Percentiles rank a stretch among this genome's conserved stretches.
phyloP scores from a whole-genome alignment of 2,329 filamentous ascomycete genomes.

The Penicillium sp. region DNA sequence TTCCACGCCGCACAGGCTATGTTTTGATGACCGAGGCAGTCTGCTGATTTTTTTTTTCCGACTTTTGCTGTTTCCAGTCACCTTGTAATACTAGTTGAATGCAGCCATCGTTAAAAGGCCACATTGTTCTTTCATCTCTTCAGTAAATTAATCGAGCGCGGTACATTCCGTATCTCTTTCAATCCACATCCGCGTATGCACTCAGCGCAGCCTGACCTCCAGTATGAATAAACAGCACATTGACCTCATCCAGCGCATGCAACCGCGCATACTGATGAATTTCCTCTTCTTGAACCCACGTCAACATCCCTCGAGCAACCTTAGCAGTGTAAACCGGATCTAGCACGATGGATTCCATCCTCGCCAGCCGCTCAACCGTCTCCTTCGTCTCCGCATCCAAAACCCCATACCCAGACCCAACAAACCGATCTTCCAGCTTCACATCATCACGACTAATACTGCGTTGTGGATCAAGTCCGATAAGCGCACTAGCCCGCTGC shows the following conservation, averaged over 20 bases:
- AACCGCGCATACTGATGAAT: conserved; percentile 15
- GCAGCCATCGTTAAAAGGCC: conserved; percentile 16
- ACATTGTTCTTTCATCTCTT: background rate
- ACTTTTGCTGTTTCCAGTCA: conserved; percentile 20
- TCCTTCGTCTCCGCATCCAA: conserved; percentile 31
- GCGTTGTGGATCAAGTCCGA: conserved; percentile 32
- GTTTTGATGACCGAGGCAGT: conserved; percentile 26
- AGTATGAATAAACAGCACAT: conserved; percentile 44
- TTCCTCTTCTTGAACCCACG: conserved; percentile 30
- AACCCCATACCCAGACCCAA: conserved; percentile 37
- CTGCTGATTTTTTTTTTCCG: conserved; percentile 12
- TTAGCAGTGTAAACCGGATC: conserved; percentile 45
- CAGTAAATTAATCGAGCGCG: too few species aligned
- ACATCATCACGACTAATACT: conserved; percentile 37
- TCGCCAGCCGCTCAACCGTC: conserved; percentile 30
- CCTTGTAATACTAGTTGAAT: conserved; percentile 37
- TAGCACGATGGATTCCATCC: conserved; percentile 33
- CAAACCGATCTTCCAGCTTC: conserved; percentile 36
- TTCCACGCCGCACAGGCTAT: conserved; percentile 22
- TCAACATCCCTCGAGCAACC: conserved; percentile 33
- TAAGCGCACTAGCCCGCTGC: conserved; percentile 27
- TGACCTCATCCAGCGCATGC: conserved; percentile 21
- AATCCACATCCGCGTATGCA: conserved; percentile 30
- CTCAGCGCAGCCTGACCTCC: conserved; percentile 40
- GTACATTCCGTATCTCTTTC: background rate